Base-by-base conservation (phyloP, 441 rosid species). In the Croton laevigatus region DNA sequence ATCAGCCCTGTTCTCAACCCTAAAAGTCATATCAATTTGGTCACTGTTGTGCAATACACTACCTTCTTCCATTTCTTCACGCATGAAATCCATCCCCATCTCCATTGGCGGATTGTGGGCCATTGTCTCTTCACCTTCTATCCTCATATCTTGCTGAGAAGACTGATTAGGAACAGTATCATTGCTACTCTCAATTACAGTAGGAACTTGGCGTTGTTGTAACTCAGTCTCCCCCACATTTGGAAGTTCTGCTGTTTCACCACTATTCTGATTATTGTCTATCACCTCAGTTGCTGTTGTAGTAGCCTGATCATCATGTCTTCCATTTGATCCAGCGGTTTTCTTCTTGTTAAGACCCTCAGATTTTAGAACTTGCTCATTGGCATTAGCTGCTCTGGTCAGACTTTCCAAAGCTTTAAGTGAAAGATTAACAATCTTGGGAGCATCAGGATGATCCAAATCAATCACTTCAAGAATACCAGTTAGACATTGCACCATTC, bases 381-480 rank as follows among this genome's bases (percentile, higher is more conserved):
- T 87, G 68, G 91, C 86, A 88, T 95, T 95, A 71, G 95, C 98
- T 84, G 97, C 97, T 81, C 97, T 89, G 49, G 98, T 88, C 59
- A 95, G 81, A 81, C 91, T 86, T 78, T 95, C 99, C 73, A 95
- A 80, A 71, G 94, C 88, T 85, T 93, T 95, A 45, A 95, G 86
- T 40, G 93, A 81, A 82, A 95, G 91, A 78, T 87, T 91, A 59
- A 89, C 96, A 82, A 85, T 78, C 79, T 91, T 95, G 14, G 98
- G 92, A 76, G 99, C 93, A 81, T 95, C 94, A 68, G 98, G 98
- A 85, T 95, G 98, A 76, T 95, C 99, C 70, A 95, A 85, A 84
- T 95, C 99, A 66, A 95, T 80, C 73, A 84, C 96, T 71, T 87
- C 84, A 78, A 95, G 94, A 83, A 95, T 85, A 79, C 83, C 82